These are phyloP conservation scores for Taphrina deformans DNA, from an alignment of 1,139 yeast species.

Conservation along the genomic window DNA sequence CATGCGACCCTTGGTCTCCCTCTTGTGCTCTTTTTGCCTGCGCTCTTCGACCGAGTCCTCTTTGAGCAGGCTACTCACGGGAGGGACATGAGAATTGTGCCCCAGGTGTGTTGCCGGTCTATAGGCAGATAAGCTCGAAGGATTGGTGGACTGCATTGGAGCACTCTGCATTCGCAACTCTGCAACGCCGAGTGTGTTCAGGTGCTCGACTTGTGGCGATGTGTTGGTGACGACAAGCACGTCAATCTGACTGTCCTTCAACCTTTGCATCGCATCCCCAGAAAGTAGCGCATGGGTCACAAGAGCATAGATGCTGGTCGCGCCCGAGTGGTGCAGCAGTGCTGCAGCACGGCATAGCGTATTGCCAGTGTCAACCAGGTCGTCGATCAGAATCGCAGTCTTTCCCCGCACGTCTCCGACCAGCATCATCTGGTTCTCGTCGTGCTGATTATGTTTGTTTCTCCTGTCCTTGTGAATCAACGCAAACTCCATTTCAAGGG, in stretches of 20 bases:
- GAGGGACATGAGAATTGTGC: neutral
- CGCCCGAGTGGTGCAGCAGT: constrained; percentile 75
- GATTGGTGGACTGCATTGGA: constrained; percentile 14
- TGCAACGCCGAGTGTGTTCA: constrained; percentile 17
- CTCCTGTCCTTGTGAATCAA: constrained; percentile 89
- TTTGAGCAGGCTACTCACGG: neutral
- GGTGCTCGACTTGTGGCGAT: constrained; percentile 81
- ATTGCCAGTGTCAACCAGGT: constrained; percentile 99
- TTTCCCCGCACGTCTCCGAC: constrained; percentile 93
- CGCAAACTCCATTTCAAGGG: constrained; percentile 89
- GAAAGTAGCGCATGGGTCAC: constrained; percentile 94
- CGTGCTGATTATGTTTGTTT: constrained; percentile 51
- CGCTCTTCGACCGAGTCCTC: constrained; percentile 19
- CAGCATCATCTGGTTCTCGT: constrained; percentile 89
- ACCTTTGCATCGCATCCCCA: constrained; percentile 80
- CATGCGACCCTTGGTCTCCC: constrained; percentile 49
- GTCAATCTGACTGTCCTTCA: constrained; percentile 74
- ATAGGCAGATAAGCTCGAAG: constrained; percentile 24
- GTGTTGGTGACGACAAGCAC: constrained; percentile 91
- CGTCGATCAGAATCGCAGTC: constrained; percentile 88
- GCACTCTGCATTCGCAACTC: constrained; percentile 57
- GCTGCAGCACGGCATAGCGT: constrained; percentile 96
- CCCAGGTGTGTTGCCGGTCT: neutral
- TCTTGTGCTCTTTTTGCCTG: neutral
- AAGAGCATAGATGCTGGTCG: constrained; percentile 83